Conservation (phyloP, 108 stramenopile genomes). For the Fragilaria crotonensis region DNA sequence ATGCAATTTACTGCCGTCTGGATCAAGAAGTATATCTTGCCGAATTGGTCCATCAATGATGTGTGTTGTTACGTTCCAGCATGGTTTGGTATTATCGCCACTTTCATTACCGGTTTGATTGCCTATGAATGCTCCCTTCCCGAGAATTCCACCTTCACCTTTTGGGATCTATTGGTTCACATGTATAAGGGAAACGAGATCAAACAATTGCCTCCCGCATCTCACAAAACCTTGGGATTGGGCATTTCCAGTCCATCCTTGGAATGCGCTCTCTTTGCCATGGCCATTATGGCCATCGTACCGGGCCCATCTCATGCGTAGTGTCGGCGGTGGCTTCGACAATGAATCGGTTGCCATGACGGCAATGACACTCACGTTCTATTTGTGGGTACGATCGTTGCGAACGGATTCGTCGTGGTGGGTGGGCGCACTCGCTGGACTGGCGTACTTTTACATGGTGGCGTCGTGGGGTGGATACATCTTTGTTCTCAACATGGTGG, state of each 20-base stretch:
- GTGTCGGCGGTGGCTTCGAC: constrained; percentile 97
- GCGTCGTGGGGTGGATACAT: constrained; percentile 97
- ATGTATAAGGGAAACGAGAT: constrained; percentile 1
- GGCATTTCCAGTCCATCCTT: constrained; percentile 42
- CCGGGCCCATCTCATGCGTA: constrained; percentile 93
- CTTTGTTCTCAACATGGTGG: constrained; percentile 96
- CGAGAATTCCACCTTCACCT: constrained; percentile 37
- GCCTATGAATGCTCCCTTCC: constrained; percentile 71
- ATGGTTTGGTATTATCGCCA: constrained; percentile 83
- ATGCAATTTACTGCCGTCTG: constrained; percentile 94
- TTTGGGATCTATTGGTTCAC: constrained; percentile 11
- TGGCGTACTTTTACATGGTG: constrained; percentile 94
- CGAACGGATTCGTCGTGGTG: constrained; percentile 43
- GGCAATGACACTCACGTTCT: constrained; percentile 92
- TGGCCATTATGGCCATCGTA: constrained; percentile 89
- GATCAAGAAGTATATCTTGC: constrained; percentile 62
- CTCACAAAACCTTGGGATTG: background rate
- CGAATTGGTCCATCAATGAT: constrained; percentile 71
- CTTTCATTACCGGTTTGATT: constrained; percentile 58
- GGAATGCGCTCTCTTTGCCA: constrained; percentile 75
- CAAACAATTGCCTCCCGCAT: background rate
- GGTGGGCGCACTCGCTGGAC: constrained; percentile 52
- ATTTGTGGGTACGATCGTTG: constrained; percentile 84
- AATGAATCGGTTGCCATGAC: constrained; percentile 94
- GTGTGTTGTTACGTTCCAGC: constrained; percentile 88